Evolutionary conservation across 306 rosid genomes (phyloP), one percentile per base, ranked within the genome.

Genomic region (Hippophae gyantsensis): DNA sequence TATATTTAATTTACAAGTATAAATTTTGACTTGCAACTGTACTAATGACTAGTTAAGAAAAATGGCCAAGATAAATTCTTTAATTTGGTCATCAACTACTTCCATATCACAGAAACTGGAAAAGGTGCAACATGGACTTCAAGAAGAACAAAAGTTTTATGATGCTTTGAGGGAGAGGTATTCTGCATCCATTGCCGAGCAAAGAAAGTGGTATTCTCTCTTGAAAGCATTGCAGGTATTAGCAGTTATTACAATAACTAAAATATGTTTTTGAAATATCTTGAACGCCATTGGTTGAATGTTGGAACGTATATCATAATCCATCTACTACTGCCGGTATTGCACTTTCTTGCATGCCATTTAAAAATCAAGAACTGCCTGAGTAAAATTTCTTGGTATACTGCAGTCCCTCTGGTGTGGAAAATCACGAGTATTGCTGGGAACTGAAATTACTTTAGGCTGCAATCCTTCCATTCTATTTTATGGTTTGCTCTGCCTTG

Each of bases 181-280:
- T 70, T 74, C 80, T 67, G 81, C 79, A 60, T 84, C 75, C 47
- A 69, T 57, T 9, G 85, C 93, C 44, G 81, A 78, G 65, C 93
- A 82, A 65, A 83, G 83, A 64, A 93, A 73, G 50, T 80, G 82
- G 74, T 87, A 78, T 64, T 62, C 88, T 43, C 76, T 83, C 79
- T 52, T 78, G 74, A 87, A 87, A 78, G 86, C 81, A 68, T 85
- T 85, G 69, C 88, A 87, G 96, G 96, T 85, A 68, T 63, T 69
- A 61, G 57, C 49, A 54, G 12, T 52, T 13, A 43, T 60, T 53
- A 42, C 18, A 66, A 49, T 40, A 42, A n/a, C 18, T 49, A 6
- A 12, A 6, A 6, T 13, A 32, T 11, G 25, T n/a, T 38, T 42
- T 6, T 49, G 12, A 0, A 10, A 47, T 26, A 41, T 26, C 8